These are phyloP conservation scores for Metschnikowia cubensis DNA, from an alignment of 805 yeast species.

Conservation along the genomic window DNA sequence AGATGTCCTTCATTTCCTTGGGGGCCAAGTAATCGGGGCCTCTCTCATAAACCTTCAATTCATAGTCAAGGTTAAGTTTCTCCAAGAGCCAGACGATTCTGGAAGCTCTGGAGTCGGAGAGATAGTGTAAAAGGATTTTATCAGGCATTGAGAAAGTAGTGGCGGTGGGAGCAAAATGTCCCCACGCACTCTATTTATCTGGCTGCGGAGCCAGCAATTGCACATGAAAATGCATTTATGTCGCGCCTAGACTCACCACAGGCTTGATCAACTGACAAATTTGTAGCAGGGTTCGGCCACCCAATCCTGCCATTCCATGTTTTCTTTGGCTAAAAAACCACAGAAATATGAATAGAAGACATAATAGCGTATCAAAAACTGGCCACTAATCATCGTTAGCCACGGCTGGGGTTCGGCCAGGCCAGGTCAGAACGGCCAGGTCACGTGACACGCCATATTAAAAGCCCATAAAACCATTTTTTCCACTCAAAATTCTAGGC, in stretches of 20 bases:
- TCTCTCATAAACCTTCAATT: constrained; percentile 29
- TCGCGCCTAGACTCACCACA: not conserved
- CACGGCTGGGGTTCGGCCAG: no score
- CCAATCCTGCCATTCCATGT: no score
- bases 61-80: constrained; percentile 30
- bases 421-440: not conserved
- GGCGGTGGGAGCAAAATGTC: not conserved
- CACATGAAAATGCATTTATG: not conserved
- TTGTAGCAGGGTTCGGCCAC: no score
- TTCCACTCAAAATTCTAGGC: not conserved
- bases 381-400: no score
- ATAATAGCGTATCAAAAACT: no score
- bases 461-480: not conserved
- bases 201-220: not conserved
- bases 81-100: constrained; percentile 39
- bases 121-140: constrained; percentile 24
- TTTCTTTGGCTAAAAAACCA: no score
- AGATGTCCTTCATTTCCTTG: constrained; percentile 25
- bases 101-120: constrained; percentile 33
- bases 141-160: constrained; percentile 2
- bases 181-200: not conserved
- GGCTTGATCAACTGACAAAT: no score
- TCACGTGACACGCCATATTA: not conserved
- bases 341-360: no score
- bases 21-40: constrained; percentile 30